Evolutionary conservation across 179 eudicot species (phyloP), one percentile per base, ranked within the genome.

Genomic region (Vitellaria paradoxa): DNA sequence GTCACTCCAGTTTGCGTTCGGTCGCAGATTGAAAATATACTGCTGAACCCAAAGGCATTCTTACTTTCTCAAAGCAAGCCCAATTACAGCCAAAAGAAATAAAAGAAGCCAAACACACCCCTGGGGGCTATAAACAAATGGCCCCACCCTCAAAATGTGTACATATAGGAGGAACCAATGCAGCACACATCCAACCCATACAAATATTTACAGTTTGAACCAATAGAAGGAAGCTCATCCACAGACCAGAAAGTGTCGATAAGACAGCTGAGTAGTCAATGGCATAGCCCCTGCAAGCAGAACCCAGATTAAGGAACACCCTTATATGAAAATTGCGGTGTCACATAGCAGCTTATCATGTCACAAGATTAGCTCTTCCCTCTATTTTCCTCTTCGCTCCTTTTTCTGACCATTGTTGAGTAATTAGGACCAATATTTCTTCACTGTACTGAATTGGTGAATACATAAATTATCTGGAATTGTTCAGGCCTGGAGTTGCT

Each of bases 171-270:
- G 47, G 76, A 61, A 75, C 18, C 40, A 72, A 20, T 11, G 60
- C 73, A 21, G 60, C 23, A 55, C 75, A 80, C 79, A 63, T 21
- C 78, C 70, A 59, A 20, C 17, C 65, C 56, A 49, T 42, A 49
- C 59, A 52, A 69, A 68, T 80, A 80, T 80, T 69, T 80, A 80
- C 79, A 80, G 79, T 13, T 70, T 79, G 64, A 70, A 37, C 75
- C 37, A 42, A 75, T 5, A 62, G 56, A 70, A 80, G 69, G 40
- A 24, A 68, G 49, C 82, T 50, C 78, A 50, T 46, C 76, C 20
- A 49, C 3, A 8, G 20, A 68, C 56, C 68, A 75, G 18, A 56
- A 73, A 18, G 52, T 69, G 55, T 56, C 46, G 61, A 62, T 52
- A 49, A n/a, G 21, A 76, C 78, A 69, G 70, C 73, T 63, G 45